Evolutionary conservation across 225 moss, liverwort and hornwort genomes (phyloP).

Genomic region (Bryum argenteum): DNA sequence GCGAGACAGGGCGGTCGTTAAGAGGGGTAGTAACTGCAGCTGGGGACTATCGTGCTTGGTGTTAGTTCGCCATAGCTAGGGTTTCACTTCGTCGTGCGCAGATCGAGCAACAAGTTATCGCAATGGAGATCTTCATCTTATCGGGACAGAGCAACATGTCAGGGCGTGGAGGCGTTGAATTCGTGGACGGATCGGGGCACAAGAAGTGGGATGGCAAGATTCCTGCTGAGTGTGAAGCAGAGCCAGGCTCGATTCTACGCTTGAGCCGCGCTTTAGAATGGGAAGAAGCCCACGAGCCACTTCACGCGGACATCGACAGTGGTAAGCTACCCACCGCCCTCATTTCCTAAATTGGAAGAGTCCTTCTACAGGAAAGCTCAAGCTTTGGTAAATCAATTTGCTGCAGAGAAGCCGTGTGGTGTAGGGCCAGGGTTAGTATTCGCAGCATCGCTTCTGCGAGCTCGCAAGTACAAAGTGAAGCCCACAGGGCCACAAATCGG

Average conservation of each 20-base stretch:
- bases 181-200: conserved; percentile 27
- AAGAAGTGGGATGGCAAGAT: conserved; percentile 58
- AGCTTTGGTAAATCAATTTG: background rate
- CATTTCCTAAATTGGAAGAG: too few species aligned
- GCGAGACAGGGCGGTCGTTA: too few species aligned
- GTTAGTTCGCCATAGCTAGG: background rate
- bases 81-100: background rate
- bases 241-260: conserved; percentile 58
- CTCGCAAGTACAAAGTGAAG: conserved; percentile 39
- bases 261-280: conserved; percentile 52
- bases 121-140: conserved; percentile 67
- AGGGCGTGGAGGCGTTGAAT: conserved; percentile 67
- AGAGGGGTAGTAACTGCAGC: too few species aligned
- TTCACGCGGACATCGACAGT: conserved; percentile 63
- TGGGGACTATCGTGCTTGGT: too few species aligned
- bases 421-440: conserved; percentile 80
- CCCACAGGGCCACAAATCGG: conserved; percentile 46
- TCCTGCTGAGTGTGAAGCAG: conserved; percentile 51
- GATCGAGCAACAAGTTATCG: background rate
- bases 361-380: too few species aligned
- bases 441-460: conserved; percentile 59
- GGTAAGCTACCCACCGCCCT: conserved; percentile 32
- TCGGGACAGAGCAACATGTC: conserved; percentile 90
- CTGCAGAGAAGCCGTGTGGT: conserved; percentile 61
- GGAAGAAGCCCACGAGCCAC: conserved; percentile 77